These are phyloP conservation scores for Trametes cinnabarina DNA, from an alignment of 768 basidiomycete genomes.

Conservation along the genomic window DNA sequence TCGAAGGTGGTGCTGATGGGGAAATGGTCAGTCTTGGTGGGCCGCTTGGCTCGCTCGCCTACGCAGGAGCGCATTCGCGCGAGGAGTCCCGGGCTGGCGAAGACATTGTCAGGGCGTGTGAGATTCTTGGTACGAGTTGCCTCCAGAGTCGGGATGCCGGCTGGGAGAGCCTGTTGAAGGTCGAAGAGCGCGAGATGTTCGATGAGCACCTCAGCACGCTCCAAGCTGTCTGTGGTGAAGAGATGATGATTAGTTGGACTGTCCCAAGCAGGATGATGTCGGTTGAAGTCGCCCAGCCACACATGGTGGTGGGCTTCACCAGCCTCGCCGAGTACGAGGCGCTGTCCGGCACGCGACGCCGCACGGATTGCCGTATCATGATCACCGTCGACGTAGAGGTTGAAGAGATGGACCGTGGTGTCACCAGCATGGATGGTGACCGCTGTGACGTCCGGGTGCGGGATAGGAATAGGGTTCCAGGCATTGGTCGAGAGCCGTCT, in stretches of 20 bases:
- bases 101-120: slow-evolving; percentile 45
- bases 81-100: slow-evolving; percentile 21
- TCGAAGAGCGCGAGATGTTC: slow-evolving; percentile 23
- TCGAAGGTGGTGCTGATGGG: slow-evolving; percentile 35
- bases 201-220: slow-evolving; percentile 28
- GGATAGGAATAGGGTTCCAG: slow-evolving; percentile 13
- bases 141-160: slow-evolving; percentile 36
- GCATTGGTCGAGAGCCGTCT: slow-evolving; percentile 8
- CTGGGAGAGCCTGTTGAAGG: slow-evolving; percentile 36
- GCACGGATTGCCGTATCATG: slow-evolving; percentile 22
- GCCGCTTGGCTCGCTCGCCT: slow-evolving; percentile 14
- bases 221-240: slow-evolving; percentile 31
- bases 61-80: slow-evolving; percentile 31
- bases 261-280: slow-evolving; percentile 42
- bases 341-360: background rate
- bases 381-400: slow-evolving; percentile 39
- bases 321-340: background rate
- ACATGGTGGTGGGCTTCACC: slow-evolving; percentile 19
- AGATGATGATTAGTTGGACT: slow-evolving; percentile 32
- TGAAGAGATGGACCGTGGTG: slow-evolving; percentile 31
- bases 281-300: slow-evolving; percentile 40
- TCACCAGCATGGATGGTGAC: slow-evolving; percentile 22
- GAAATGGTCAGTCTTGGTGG: slow-evolving; percentile 39
- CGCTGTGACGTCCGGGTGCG: slow-evolving; percentile 29
- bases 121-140: slow-evolving; percentile 32